Evolutionary conservation across 805 yeast genomes (phyloP).

Genomic region (Saccharomycopsis malanga): DNA sequence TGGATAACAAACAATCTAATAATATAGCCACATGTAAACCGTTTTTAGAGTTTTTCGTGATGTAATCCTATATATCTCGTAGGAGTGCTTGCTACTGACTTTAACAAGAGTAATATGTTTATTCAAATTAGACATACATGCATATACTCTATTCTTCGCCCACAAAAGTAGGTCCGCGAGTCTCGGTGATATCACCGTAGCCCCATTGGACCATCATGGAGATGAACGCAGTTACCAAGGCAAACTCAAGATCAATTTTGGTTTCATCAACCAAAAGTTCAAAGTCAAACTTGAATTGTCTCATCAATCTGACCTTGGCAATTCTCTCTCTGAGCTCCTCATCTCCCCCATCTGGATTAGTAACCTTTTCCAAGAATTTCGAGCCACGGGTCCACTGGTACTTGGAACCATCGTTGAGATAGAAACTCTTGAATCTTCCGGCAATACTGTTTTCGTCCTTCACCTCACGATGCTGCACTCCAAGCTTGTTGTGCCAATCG

Average conservation of each 20-base stretch:
- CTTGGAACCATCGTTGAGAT: conserved; percentile 44
- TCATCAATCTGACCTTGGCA: conserved; percentile 48
- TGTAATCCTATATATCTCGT: no score
- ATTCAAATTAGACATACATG: no score
- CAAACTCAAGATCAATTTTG: conserved; percentile 43
- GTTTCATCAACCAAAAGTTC: conserved; percentile 46
- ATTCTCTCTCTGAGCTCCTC: conserved; percentile 49
- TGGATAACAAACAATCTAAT: no score
- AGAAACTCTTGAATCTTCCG: conserved; percentile 42
- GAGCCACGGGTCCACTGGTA: conserved; percentile 51
- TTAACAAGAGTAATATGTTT: no score
- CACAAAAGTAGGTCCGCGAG: conserved; percentile 44
- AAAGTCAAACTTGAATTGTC: conserved; percentile 54
- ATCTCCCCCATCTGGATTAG: conserved; percentile 49
- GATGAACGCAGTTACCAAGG: conserved; percentile 52
- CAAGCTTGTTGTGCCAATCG: conserved; percentile 42
- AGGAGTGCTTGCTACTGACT: no score
- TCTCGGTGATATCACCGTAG: conserved; percentile 43
- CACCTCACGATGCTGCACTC: conserved; percentile 40
- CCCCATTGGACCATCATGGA: conserved; percentile 69
- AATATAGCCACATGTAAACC: no score
- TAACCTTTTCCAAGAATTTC: conserved; percentile 43
- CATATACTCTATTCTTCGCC: no score
- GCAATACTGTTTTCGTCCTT: conserved; percentile 30
- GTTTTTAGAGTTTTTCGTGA: no score